Evolutionary conservation across 192 early-diverging fungal genomes (phyloP), one percentile per base, ranked within the genome.

Genomic region (Coemansia sp.): DNA sequence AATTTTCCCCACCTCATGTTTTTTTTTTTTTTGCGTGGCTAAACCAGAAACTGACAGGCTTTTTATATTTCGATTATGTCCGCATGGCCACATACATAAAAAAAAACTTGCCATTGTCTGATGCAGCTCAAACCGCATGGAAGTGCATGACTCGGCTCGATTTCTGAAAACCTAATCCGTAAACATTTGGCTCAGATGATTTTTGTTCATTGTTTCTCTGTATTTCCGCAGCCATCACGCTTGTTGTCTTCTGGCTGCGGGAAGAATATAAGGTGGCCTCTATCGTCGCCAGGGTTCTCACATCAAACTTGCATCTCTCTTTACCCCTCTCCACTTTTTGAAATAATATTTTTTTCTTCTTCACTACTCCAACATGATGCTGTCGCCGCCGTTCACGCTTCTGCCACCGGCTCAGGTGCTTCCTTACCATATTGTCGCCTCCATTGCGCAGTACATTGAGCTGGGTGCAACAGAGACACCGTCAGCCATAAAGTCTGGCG

Each of bases 341-440:
- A 22, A 57, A 15, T 29, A 24, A 6, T 10, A 51, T 33, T 15
- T 51, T 15, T 33, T 66, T 13, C 46, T 59, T 36, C 8, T 16
- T 20, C 24, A 18, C 24, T 27, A 1, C 15, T 18, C 33, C 2
- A 29, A 24, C 15, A 68, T 55, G 54, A 41, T 33, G 15, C 3
- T 18, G 42, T 16, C 42, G 31, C 52, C 33, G n/a, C 59, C 57
- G n/a, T 18, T 42, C 1, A 57, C 59, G 13, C 47, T 43, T 46
- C 55, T 57, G 22, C 20, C 68, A n/a, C 16, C 54, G 1, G 67
- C 72, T 34, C 27, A 34, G 13, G 41, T 73, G 33, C 22, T 61
- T n/a, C 40, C 20, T 16, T 66, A 46, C 18, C 49, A 34, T 27
- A 44, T n/a, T 31, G 24, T 59, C 31, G 54, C 33, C 43, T 47